phyloP scores from a whole-genome alignment of 2,329 filamentous ascomycete species.

The Exserohilum rostratum region DNA sequence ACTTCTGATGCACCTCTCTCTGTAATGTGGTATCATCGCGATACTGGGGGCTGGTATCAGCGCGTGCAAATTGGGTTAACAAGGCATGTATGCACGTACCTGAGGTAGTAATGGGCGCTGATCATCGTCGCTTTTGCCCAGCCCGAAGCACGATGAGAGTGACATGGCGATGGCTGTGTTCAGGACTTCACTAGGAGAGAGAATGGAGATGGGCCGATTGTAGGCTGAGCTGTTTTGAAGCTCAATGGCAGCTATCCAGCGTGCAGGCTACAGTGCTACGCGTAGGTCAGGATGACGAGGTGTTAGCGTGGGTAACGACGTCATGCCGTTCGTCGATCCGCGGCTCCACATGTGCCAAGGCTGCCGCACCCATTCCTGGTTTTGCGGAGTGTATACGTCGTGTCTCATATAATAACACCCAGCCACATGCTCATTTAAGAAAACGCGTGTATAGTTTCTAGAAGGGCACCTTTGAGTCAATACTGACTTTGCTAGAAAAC shows the following conservation, averaged over 20 bases:
- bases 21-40: conserved; percentile 75
- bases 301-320: conserved; percentile 8
- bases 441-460: background rate
- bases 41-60: conserved; percentile 55
- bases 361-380: background rate
- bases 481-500: background rate
- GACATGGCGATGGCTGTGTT: conserved; percentile 52
- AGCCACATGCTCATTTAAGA: background rate
- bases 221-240: background rate
- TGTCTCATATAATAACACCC: background rate
- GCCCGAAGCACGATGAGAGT: conserved; percentile 66
- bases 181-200: background rate
- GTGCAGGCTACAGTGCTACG: conserved; percentile 5
- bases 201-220: conserved; percentile 4
- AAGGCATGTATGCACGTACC: conserved; percentile 13
- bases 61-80: background rate
- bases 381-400: background rate
- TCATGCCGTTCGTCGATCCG: conserved; percentile 16
- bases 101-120: conserved; percentile 77
- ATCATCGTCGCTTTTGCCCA: conserved; percentile 64
- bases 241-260: conserved; percentile 5
- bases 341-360: conserved; percentile 15
- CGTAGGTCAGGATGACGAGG: conserved; percentile 18
- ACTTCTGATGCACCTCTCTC: conserved; percentile 80
- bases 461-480: too few species aligned